Conservation (phyloP, 2,329 filamentous ascomycete species). For the Cylindrodendrum hubeiense region DNA sequence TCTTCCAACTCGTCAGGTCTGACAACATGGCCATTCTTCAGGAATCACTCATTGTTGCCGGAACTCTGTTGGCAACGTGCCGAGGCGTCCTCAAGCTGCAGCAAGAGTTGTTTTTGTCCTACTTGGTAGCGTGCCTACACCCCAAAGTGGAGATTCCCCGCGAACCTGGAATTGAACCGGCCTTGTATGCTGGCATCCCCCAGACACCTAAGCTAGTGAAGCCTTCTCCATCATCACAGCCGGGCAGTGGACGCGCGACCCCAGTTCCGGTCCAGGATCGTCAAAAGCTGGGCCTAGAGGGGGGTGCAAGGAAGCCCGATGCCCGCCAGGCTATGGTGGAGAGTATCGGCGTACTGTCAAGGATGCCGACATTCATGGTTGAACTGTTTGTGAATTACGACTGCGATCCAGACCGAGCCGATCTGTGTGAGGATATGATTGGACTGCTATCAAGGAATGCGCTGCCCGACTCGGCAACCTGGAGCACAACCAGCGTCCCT, state of each 20-base stretch:
- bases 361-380: slow-evolving; percentile 94
- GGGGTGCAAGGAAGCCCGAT: slow-evolving; percentile 91
- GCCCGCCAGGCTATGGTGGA: slow-evolving; percentile 99
- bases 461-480: slow-evolving; percentile 95
- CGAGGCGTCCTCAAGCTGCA: slow-evolving; percentile 92
- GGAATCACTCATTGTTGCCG: slow-evolving; percentile 91
- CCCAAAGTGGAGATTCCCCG: slow-evolving; percentile 93
- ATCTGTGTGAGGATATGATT: slow-evolving; percentile 95
- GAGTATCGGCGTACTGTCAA: slow-evolving; percentile 88
- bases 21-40: slow-evolving; percentile 97
- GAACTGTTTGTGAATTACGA: slow-evolving; percentile 99
- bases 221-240: slow-evolving; percentile 74
- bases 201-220: slow-evolving; percentile 91
- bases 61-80: slow-evolving; percentile 91
- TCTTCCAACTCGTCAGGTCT: slow-evolving; percentile 95
- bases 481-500: slow-evolving; percentile 98
- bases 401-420: slow-evolving; percentile 90
- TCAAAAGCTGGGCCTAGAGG: slow-evolving; percentile 92
- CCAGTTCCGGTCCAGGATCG: slow-evolving; percentile 93
- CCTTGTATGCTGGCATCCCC: slow-evolving; percentile 92
- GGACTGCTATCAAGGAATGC: slow-evolving; percentile 93
- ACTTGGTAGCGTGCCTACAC: slow-evolving; percentile 93
- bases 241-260: slow-evolving; percentile 84
- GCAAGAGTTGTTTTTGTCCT: slow-evolving; percentile 95
- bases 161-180: slow-evolving; percentile 90